These are phyloP conservation scores for Claviceps monticola DNA, from an alignment of 2,329 filamentous ascomycete genomes.

Conservation along the genomic window DNA sequence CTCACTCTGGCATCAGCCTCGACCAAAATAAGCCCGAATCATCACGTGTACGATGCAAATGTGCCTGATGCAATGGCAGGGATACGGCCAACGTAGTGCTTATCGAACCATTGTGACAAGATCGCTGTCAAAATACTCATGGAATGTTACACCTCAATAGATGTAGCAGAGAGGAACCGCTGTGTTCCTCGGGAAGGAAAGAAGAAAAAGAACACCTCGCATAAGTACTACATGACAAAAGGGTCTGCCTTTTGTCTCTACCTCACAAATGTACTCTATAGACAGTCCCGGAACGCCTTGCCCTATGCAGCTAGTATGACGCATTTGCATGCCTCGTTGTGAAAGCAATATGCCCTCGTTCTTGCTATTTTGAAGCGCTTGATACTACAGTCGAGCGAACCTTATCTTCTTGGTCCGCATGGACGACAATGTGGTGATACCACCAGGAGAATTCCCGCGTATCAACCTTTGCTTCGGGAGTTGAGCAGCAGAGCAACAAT, in stretches of 20 bases:
- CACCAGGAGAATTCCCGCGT: conserved; percentile 4
- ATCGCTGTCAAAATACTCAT: too few species aligned
- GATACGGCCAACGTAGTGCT: too few species aligned
- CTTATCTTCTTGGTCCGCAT: not conserved
- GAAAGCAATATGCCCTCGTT: not conserved
- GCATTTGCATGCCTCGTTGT: conserved; percentile 2
- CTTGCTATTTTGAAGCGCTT: not conserved
- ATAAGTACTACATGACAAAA: not conserved
- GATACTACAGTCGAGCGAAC: not conserved
- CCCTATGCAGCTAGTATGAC: conserved; percentile 19
- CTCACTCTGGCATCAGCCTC: too few species aligned
- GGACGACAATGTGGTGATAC: not conserved
- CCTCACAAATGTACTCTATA: conserved; percentile 19
- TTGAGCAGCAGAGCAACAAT: conserved; percentile 91
- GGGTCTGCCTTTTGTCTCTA: not conserved
- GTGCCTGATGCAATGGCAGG: too few species aligned
- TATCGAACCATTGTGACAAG: too few species aligned
- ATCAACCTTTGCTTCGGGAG: conserved; percentile 59
- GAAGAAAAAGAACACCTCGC: not conserved
- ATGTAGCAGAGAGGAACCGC: too few species aligned
- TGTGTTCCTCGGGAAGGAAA: too few species aligned
- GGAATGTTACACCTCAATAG: too few species aligned
- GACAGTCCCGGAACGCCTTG: conserved; percentile 24
- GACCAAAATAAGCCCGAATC: too few species aligned
- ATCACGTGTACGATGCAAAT: too few species aligned